These are phyloP conservation scores for Butyriboletus appendiculatus DNA, from an alignment of 1,284 basidiomycete genomes.

Conservation along the genomic window DNA sequence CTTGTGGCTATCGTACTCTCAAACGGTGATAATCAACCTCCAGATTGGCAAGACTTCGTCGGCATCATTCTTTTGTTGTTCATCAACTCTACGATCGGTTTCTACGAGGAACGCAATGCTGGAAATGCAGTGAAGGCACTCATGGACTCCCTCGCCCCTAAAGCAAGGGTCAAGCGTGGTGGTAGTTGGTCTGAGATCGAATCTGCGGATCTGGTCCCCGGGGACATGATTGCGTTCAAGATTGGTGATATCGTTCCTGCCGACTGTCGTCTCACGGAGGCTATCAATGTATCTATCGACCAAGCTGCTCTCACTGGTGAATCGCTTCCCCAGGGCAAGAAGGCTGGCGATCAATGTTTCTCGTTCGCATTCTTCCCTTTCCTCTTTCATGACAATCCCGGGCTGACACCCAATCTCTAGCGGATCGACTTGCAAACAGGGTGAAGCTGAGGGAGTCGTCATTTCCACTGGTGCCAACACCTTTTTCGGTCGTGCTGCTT, in stretches of 20 bases:
- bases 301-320: slow-evolving; percentile 97
- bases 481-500: slow-evolving; percentile 95
- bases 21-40: slow-evolving; percentile 85
- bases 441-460: slow-evolving; percentile 95
- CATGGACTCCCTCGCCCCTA: slow-evolving; percentile 98
- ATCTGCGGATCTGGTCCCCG: slow-evolving; percentile 85
- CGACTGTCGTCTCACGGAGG: slow-evolving; percentile 93
- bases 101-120: slow-evolving; percentile 96
- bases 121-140: slow-evolving; percentile 99
- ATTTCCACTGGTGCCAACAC: slow-evolving; percentile 96
- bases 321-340: slow-evolving; percentile 91
- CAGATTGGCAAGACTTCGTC: slow-evolving; percentile 97
- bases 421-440: slow-evolving; percentile 96
- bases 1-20: slow-evolving; percentile 96
- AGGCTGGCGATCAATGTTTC: slow-evolving; percentile 93
- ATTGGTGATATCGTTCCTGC: slow-evolving; percentile 97
- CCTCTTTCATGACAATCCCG: background rate
- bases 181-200: slow-evolving; percentile 89
- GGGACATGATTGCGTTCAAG: slow-evolving; percentile 96
- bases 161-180: slow-evolving; percentile 89
- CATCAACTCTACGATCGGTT: slow-evolving; percentile 97
- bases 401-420: slow-evolving; percentile 40
- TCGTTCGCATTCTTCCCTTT: slow-evolving; percentile 57
- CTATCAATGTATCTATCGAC: slow-evolving; percentile 95
- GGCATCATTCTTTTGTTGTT: slow-evolving; percentile 93